Evolutionary conservation across 352 stramenopile genomes (phyloP), one percentile per base, ranked within the genome.

Genomic region (Aphanomyces cochlioides): DNA sequence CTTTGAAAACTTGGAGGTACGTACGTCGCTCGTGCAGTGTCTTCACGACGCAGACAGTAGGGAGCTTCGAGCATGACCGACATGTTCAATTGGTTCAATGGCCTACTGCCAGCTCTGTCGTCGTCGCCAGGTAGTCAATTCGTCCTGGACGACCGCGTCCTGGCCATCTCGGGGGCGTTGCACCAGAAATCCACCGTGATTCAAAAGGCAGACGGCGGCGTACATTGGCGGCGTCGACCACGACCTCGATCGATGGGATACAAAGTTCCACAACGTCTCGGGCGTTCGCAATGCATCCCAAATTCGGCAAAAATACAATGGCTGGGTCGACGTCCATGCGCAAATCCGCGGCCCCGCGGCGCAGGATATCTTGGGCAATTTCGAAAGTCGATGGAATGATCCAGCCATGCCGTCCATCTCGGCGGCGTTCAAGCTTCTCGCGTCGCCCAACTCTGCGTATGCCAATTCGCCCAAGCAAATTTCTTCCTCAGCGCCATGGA

Each of bases 281-380:
- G 74, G 61, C 34, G 38, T 89, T 40, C 75, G 79, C 2, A 58
- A 83, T 56, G 69, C 65, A n/a, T 61, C 68, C 1, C 75, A 77
- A 36, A 78, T 87, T 47, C 78, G 81, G 43, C 72, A 66, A 12
- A 67, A 78, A 0, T 58, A 21, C n/a, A 72, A 89, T 28, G 82
- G 83, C 3, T 92, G 84, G 85, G 41, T 92, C 5, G 84, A 93
- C 57, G 76, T 82, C 4, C 74, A 82, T 56, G 68, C 78, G 7
- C 78, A 82, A 6, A 73, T 90, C 19, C 66, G 82, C 10, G 81
- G 82, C 0, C 74, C 76, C 2, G 79, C 81, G 0, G 78, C 78
- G 0, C 75, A 71, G 41, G 85, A 93, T 58, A 82, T 90, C n/a
- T 81, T 83, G 1, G 69, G 76, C 43, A 90, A 84, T 56, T 93